A percentile compares a stretch with the other conserved stretches of the same genome.
Conservation (phyloP, 208 protist genomes). For the Leishmania tropica region DNA sequence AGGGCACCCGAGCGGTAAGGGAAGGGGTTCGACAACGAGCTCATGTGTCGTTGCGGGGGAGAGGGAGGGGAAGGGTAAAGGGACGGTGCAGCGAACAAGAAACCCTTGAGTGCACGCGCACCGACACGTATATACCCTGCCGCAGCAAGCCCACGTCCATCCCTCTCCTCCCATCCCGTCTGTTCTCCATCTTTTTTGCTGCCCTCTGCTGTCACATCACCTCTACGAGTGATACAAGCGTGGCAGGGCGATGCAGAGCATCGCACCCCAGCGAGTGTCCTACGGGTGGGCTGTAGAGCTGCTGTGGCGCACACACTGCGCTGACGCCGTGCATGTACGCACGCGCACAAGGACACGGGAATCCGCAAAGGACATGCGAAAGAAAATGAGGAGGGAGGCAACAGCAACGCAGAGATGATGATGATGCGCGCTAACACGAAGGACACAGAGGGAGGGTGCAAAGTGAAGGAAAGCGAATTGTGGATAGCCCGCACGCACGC, state of each 20-base stretch:
- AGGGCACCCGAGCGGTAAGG: background rate
- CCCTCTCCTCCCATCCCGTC: no score
- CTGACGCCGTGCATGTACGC: background rate
- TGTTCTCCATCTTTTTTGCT: background rate
- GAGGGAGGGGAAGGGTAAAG: no score
- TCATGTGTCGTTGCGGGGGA: background rate
- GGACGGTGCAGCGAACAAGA: background rate
- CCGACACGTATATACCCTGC: background rate
- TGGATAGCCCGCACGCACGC: background rate
- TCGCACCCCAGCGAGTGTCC: background rate
- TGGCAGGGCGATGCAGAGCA: background rate
- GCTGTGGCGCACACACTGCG: background rate
- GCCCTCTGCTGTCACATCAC: background rate
- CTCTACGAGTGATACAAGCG: background rate
- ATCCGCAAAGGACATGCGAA: background rate
- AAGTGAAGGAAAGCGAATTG: background rate
- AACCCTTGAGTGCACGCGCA: background rate
- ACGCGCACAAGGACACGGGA: background rate
- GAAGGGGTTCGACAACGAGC: background rate
- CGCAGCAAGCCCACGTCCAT: background rate
- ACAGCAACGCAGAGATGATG: constrained; percentile 14
- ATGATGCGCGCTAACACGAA: background rate
- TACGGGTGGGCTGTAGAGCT: background rate
- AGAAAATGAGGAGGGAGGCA: background rate
- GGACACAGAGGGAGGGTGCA: background rate